Conservation (phyloP, 1,284 basidiomycete species). For the Ganoderma multipileum region DNA sequence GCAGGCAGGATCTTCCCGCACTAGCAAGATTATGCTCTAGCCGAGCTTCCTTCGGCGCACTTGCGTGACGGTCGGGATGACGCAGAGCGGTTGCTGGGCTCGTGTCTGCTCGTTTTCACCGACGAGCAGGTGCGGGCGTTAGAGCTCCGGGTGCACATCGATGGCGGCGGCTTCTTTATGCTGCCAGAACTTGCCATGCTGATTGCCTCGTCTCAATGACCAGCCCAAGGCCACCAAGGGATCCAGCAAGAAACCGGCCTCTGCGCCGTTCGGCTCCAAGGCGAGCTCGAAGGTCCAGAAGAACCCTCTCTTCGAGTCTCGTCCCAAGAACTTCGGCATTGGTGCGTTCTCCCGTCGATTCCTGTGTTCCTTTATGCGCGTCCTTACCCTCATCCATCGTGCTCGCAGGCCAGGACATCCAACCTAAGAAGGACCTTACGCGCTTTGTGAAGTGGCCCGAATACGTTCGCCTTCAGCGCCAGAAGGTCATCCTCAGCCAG, state of each 20-base stretch:
- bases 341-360: slow-evolving; percentile 59
- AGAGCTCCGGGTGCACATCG: slow-evolving; percentile 73
- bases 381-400: slow-evolving; percentile 2
- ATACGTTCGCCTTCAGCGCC: slow-evolving; percentile 97
- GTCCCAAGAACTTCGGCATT: slow-evolving; percentile 93
- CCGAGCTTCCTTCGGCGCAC: slow-evolving; percentile 34
- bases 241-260: slow-evolving; percentile 81
- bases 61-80: slow-evolving; percentile 30
- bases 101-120: slow-evolving; percentile 35
- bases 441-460: slow-evolving; percentile 99
- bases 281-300: slow-evolving; percentile 81
- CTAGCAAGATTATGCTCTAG: slow-evolving; percentile 33
- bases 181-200: slow-evolving; percentile 51
- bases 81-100: slow-evolving; percentile 55
- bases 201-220: slow-evolving; percentile 86
- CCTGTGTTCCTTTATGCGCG: background rate
- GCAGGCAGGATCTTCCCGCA: slow-evolving; percentile 35
- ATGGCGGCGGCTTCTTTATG: slow-evolving; percentile 44
- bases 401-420: slow-evolving; percentile 89
- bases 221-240: slow-evolving; percentile 77
- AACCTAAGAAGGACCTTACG: slow-evolving; percentile 90
- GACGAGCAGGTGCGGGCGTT: slow-evolving; percentile 46
- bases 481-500: slow-evolving; percentile 98
- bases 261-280: slow-evolving; percentile 77
- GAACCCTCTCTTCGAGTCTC: slow-evolving; percentile 96